Base-by-base conservation (phyloP, 2,329 filamentous ascomycete genomes). In the Canariomyces notabilis region DNA sequence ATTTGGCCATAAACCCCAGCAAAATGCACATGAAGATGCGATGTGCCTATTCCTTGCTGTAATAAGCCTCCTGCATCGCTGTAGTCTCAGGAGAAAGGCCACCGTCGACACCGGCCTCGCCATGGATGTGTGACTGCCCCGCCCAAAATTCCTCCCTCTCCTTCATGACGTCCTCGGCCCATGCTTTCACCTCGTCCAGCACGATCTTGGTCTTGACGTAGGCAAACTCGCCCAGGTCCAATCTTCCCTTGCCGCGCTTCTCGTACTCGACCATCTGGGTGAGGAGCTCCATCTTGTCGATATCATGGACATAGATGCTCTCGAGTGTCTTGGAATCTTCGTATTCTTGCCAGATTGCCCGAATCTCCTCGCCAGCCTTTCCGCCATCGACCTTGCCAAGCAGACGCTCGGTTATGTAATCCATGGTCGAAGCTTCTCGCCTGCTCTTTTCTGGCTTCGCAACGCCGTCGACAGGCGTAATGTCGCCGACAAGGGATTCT, bases 261-360 rank as follows among this genome's bases (percentile, higher is more conserved):
- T 98, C 93, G 62, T 98, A 98, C 67, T 98, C 93, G 22, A 95
- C 73, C 87, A 96, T 96, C 72, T 98, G 93, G 61, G 95, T 71
- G 51, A 98, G 69, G 55, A 98, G 72, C 71, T 98, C 93, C 66
- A 98, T 82, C 81, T 97, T 97, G 69, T 98, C 93, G 49, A 98
- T 80, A 64, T 98, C 93, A 65, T 98, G 93, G 35, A 98, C 93
- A 54, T 91, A 97, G 51, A 83, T 75, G 57, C 85, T 87, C 64
- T 98, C 91, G 12, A 83, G 70, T 7, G 93, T 97, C 69, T 83
- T 61, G 15, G 82, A 83, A 58, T 93, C 88, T 67, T 98, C 93
- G 62, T 98, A 98, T 67, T 98, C 93, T 61, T 94, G 84, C 88
- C 93, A 98, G 41, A 96, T 76, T 7, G 75, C 79, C 48, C 83